A percentile compares a stretch with the other conserved stretches of the same genome.
These are phyloP conservation scores for Hypoxylon lienhwacheense DNA, from an alignment of 495 filamentous ascomycete genomes.

Conservation along the genomic window DNA sequence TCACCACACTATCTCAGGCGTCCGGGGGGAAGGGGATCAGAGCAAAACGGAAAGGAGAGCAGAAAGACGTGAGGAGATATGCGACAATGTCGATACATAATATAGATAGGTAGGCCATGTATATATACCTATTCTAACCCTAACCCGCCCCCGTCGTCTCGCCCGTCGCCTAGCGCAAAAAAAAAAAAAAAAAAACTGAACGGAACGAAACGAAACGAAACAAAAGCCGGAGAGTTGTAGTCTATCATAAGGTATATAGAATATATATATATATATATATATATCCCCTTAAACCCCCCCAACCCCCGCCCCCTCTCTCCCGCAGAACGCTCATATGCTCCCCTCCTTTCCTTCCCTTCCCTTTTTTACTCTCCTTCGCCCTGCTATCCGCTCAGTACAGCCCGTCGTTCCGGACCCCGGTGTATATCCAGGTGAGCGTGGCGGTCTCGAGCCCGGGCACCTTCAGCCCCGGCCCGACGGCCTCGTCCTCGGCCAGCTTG, in stretches of 20 bases:
- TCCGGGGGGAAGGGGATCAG: no score
- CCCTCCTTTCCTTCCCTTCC: not conserved
- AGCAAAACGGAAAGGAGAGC: no score
- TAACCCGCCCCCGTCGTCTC: no score
- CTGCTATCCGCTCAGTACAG: constrained; percentile 6
- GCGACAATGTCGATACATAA: no score
- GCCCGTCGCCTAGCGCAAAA: no score
- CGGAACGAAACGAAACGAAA: no score
- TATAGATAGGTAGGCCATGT: no score
- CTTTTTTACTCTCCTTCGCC: not conserved
- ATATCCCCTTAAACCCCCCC: not conserved
- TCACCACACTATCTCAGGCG: no score
- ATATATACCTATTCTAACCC: no score
- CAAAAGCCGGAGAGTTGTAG: no score
- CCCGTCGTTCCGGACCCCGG: constrained; percentile 19
- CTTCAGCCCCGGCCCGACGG: constrained; percentile 5
- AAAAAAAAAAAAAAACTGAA: no score
- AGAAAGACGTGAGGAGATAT: no score
- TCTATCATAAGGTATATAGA: not conserved
- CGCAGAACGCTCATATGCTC: not conserved
- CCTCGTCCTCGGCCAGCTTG: constrained; percentile 25
- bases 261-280: not conserved
- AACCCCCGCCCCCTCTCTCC: not conserved
- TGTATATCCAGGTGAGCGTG: constrained; percentile 38
- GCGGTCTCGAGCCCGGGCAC: constrained; percentile 35